Evolutionary conservation across 1,139 yeast genomes (phyloP).

Genomic region (Blastobotrys persicus): DNA sequence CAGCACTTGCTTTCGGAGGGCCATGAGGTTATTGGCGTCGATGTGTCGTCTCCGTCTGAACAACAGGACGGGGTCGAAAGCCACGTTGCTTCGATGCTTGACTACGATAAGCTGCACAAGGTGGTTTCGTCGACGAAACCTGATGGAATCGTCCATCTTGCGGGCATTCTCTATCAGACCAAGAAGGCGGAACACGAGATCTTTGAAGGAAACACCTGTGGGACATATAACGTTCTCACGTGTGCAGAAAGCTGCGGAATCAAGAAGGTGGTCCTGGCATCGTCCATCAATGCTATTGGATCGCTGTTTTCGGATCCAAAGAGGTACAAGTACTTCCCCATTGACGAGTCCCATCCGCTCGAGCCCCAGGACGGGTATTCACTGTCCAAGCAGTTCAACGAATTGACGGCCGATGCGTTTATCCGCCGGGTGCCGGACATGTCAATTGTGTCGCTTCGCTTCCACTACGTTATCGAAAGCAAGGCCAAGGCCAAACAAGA

Average conservation of each 20-base stretch:
- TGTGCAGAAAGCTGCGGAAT: constrained; percentile 25
- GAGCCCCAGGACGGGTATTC: constrained; percentile 26
- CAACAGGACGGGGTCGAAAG: not conserved
- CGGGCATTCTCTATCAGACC: not conserved
- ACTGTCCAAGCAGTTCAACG: constrained; percentile 24
- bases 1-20: not conserved
- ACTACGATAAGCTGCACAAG: not conserved
- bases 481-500: not conserved
- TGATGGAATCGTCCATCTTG: not conserved
- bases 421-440: constrained; percentile 17
- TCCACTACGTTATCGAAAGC: not conserved
- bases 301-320: constrained; percentile 21
- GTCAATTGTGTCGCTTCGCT: not conserved
- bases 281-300: constrained; percentile 26
- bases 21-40: not conserved
- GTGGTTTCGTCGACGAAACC: not conserved
- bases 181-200: constrained; percentile 22
- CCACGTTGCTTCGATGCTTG: constrained; percentile 1
- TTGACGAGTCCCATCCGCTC: constrained; percentile 24
- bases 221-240: constrained; percentile 26
- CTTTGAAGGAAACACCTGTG: constrained; percentile 19
- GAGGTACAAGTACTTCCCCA: constrained; percentile 21
- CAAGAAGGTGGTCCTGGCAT: constrained; percentile 25
- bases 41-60: not conserved
- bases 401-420: constrained; percentile 23